phyloP scores from a whole-genome alignment of 352 stramenopile genomes.

The Globisporangium iwayamae region DNA sequence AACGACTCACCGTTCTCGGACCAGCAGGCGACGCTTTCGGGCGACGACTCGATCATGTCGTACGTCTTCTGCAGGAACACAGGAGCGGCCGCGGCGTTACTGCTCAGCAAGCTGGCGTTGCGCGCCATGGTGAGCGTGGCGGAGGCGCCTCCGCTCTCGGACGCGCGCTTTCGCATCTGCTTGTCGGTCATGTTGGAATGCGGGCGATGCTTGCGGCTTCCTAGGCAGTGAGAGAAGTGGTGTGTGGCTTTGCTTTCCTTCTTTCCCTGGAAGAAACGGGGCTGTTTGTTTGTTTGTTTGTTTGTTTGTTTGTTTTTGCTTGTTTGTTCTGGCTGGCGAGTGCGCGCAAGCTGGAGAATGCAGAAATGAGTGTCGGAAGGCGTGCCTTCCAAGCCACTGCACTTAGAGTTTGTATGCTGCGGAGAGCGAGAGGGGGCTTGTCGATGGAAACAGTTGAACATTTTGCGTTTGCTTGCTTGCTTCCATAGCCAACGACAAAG shows the following conservation, averaged over 20 bases:
- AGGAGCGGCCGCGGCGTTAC: constrained; percentile 30
- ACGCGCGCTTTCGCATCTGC: constrained; percentile 9
- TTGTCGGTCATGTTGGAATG: constrained; percentile 7
- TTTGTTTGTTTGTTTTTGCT: background rate
- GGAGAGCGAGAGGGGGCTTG: background rate
- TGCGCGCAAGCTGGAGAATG: constrained; percentile 6
- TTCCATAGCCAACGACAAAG: background rate
- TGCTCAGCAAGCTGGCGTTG: constrained; percentile 10
- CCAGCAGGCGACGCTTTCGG: constrained; percentile 74
- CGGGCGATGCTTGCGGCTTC: background rate
- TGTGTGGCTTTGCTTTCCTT: background rate
- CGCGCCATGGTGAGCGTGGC: constrained; percentile 20
- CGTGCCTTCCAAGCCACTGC: background rate
- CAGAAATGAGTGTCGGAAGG: constrained; percentile 1
- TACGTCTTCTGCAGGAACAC: constrained; percentile 93
- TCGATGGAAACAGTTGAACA: background rate
- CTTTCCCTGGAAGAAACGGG: background rate
- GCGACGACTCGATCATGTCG: constrained; percentile 91
- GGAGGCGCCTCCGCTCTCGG: background rate
- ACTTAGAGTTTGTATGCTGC: constrained; percentile 8
- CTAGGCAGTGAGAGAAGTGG: background rate
- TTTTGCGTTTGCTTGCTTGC: background rate
- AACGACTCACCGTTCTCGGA: constrained; percentile 80
- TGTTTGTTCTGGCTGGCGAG: background rate
- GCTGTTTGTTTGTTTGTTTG: background rate